A percentile compares a stretch with the other conserved stretches of the same genome.
Evolutionary conservation across 306 rosid genomes (phyloP).

Genomic region (Mucuna pruriens): DNA sequence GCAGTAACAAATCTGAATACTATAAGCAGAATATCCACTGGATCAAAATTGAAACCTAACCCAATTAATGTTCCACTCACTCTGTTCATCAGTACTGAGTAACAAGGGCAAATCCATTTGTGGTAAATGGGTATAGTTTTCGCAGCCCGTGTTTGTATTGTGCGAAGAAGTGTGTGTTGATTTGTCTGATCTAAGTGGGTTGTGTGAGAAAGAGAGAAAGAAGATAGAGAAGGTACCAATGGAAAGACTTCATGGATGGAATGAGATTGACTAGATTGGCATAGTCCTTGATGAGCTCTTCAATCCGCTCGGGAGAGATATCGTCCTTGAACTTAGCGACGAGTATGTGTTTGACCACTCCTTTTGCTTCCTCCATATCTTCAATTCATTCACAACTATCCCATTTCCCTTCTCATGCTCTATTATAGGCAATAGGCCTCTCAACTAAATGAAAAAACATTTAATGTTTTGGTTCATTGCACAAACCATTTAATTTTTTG

Average conservation of each 20-base stretch:
- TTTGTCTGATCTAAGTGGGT: background rate
- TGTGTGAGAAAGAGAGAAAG: background rate
- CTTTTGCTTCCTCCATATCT: slow-evolving; percentile 76
- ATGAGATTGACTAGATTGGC: slow-evolving; percentile 75
- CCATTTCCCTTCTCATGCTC: background rate
- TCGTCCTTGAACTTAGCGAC: slow-evolving; percentile 80
- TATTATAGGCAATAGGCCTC: background rate
- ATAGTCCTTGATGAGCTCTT: slow-evolving; percentile 64
- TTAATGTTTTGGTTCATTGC: no score
- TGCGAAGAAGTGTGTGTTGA: background rate
- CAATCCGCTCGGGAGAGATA: slow-evolving; percentile 44
- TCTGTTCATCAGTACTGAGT: background rate
- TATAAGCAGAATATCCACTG: background rate
- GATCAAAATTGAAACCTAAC: background rate
- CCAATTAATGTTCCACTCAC: slow-evolving; percentile 13
- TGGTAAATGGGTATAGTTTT: background rate
- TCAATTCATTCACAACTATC: background rate
- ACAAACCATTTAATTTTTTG: no score
- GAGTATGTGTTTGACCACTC: slow-evolving; percentile 73
- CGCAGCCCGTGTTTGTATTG: background rate
- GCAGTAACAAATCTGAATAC: background rate
- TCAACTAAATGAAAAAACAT: no score
- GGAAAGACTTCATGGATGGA: slow-evolving; percentile 80
- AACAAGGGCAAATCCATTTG: background rate
- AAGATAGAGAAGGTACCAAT: slow-evolving; percentile 49